A percentile compares a stretch with the other conserved stretches of the same genome.
Evolutionary conservation across 2,329 filamentous ascomycete genomes (phyloP).

Genomic region (Epicoccum sorghinum): DNA sequence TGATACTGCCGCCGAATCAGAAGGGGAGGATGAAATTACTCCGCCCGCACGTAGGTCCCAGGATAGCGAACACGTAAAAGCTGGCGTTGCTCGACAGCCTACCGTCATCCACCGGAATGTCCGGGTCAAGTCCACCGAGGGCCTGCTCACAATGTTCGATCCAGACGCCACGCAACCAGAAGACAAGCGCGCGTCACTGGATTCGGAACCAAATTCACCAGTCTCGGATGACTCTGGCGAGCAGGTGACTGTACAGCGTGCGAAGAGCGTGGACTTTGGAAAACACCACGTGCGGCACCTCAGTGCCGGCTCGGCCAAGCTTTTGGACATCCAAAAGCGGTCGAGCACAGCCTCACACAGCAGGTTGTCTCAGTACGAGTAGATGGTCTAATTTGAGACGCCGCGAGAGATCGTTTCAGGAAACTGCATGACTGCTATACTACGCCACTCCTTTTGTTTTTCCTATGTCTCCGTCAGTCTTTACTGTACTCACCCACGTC

Average conservation of each 20-base stretch:
- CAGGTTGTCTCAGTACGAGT: conserved; percentile 30
- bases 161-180: conserved; percentile 35
- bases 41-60: conserved; percentile 29
- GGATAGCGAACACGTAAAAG: conserved; percentile 56
- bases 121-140: conserved; percentile 67
- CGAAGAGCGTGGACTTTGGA: conserved; percentile 72
- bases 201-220: conserved; percentile 39
- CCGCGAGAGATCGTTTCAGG: conserved; percentile 20
- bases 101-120: conserved; percentile 67
- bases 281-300: conserved; percentile 72
- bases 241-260: conserved; percentile 60
- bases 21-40: conserved; percentile 37
- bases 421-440: conserved; percentile 37
- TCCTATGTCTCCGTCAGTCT: conserved; percentile 45
- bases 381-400: conserved; percentile 22
- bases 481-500: conserved; percentile 34
- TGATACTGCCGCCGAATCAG: conserved; percentile 49
- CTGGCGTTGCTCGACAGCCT: conserved; percentile 61
- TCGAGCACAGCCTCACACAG: conserved; percentile 38
- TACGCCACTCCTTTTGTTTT: conserved; percentile 43
- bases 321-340: conserved; percentile 66
- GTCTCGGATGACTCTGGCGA: conserved; percentile 34
- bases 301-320: conserved; percentile 77
- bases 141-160: conserved; percentile 60
- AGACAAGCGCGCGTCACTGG: conserved; percentile 41